Conservation (phyloP, 129 eudicot genomes). For the Flaveria linearis region DNA sequence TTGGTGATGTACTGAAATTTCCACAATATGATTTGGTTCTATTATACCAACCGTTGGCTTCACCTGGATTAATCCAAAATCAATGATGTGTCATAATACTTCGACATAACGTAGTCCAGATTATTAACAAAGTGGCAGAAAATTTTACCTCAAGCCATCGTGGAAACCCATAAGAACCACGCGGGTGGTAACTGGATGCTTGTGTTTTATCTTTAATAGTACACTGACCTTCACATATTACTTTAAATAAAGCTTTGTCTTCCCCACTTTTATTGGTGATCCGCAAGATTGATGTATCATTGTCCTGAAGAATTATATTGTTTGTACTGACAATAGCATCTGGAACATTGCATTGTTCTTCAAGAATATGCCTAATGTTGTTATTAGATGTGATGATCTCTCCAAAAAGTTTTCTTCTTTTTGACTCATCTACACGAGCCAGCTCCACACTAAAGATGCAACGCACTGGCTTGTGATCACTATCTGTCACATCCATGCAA, state of each 20-base stretch:
- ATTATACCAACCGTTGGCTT: constrained; percentile 75
- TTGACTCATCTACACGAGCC: constrained; percentile 88
- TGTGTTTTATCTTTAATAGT: constrained; percentile 65
- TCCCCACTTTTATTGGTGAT: constrained; percentile 75
- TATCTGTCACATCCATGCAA: constrained; percentile 98
- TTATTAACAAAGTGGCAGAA: background rate
- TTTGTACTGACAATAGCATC: constrained; percentile 87
- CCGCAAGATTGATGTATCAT: constrained; percentile 71
- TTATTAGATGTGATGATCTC: constrained; percentile 65
- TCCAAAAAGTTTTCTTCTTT: constrained; percentile 78
- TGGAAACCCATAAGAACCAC: constrained; percentile 93
- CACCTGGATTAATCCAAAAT: constrained; percentile 52
- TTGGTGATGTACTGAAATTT: constrained; percentile 72
- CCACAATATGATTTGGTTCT: constrained; percentile 70
- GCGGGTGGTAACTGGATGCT: constrained; percentile 57
- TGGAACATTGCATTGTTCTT: constrained; percentile 61
- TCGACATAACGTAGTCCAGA: background rate
- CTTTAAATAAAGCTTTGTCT: constrained; percentile 61
- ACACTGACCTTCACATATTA: constrained; percentile 79
- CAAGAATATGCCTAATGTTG: constrained; percentile 56
- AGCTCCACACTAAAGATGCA: constrained; percentile 80
- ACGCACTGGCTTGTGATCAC: constrained; percentile 98
- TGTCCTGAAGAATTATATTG: constrained; percentile 85
- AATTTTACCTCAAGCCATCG: constrained; percentile 87
- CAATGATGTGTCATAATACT: constrained; percentile 4